Percentiles rank a stretch among this genome's conserved stretches.
Conservation (phyloP, 2,329 filamentous ascomycete species). For the Microdochium nivale region DNA sequence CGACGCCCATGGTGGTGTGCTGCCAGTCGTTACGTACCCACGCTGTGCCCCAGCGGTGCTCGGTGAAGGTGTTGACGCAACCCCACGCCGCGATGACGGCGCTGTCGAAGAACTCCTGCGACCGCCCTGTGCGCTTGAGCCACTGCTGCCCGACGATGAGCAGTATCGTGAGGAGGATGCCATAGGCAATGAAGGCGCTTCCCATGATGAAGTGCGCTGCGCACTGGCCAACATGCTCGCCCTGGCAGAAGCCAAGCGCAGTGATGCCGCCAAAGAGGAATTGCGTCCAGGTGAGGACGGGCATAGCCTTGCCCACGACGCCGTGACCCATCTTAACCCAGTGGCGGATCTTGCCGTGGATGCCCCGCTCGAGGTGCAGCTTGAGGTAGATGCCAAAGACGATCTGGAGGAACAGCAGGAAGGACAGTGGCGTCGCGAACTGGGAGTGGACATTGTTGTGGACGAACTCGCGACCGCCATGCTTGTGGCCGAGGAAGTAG, state of each 20-base stretch:
- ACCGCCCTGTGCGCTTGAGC: conserved; percentile 73
- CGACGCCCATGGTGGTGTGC: conserved; percentile 98
- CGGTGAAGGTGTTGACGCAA: conserved; percentile 95
- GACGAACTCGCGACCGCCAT: conserved; percentile 81
- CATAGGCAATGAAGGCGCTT: conserved; percentile 90
- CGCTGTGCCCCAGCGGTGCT: conserved; percentile 82
- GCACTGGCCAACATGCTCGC: conserved; percentile 86
- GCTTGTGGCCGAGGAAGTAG: conserved; percentile 85
- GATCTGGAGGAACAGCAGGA: conserved; percentile 70
- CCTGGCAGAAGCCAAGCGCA: conserved; percentile 83
- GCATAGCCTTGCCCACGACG: conserved; percentile 78
- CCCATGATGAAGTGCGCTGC: conserved; percentile 98
- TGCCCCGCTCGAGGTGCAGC: conserved; percentile 77
- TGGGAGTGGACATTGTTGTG: conserved; percentile 66
- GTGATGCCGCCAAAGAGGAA: conserved; percentile 96
- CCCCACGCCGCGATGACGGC: conserved; percentile 89
- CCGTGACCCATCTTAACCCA: conserved; percentile 67
- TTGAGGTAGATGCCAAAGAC: conserved; percentile 79
- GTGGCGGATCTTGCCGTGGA: conserved; percentile 69
- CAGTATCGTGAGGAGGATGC: conserved; percentile 76
- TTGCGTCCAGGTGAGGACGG: conserved; percentile 80
- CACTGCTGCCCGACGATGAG: conserved; percentile 83
- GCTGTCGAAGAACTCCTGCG: conserved; percentile 96
- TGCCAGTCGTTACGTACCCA: conserved; percentile 96
- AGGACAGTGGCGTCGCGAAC: conserved; percentile 74